Conservation (phyloP, 257 asterid genomes). For the Coffea eugenioides region DNA sequence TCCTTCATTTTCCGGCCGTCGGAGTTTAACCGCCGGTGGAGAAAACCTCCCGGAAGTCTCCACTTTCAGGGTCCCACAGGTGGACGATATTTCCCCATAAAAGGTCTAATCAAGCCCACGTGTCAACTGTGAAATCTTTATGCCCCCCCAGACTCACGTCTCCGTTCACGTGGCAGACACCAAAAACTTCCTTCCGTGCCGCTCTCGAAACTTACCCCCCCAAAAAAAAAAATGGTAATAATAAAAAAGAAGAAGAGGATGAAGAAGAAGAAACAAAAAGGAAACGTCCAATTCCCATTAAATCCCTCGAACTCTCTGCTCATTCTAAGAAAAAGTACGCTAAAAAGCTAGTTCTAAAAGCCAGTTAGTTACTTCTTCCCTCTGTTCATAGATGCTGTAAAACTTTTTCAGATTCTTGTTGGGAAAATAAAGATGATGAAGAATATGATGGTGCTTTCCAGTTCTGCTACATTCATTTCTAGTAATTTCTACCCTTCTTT, state of each 20-base stretch:
- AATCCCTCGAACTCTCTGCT: background rate
- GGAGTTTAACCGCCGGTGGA: background rate
- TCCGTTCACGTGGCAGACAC: conserved; percentile 33
- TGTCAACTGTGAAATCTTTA: conserved; percentile 10
- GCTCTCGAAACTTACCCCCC: background rate
- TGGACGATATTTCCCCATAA: background rate
- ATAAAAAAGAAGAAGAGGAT: background rate
- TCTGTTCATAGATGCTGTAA: conserved; percentile 1
- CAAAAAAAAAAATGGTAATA: no score
- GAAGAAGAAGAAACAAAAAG: background rate
- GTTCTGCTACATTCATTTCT: conserved; percentile 1
- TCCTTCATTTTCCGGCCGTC: background rate
- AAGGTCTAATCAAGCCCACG: background rate
- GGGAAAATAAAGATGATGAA: conserved; percentile 1
- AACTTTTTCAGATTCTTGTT: background rate
- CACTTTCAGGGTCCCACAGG: background rate
- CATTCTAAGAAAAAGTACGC: no score
- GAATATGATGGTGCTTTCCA: conserved; percentile 17
- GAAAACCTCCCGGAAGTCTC: no score
- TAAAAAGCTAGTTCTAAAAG: no score
- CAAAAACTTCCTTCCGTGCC: background rate
- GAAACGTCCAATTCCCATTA: background rate
- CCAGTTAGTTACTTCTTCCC: background rate
- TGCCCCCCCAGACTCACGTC: background rate
- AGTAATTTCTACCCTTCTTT: conserved; percentile 17